These are phyloP conservation scores for Suillus variegatus DNA, from an alignment of 768 basidiomycete genomes.

Conservation along the genomic window DNA sequence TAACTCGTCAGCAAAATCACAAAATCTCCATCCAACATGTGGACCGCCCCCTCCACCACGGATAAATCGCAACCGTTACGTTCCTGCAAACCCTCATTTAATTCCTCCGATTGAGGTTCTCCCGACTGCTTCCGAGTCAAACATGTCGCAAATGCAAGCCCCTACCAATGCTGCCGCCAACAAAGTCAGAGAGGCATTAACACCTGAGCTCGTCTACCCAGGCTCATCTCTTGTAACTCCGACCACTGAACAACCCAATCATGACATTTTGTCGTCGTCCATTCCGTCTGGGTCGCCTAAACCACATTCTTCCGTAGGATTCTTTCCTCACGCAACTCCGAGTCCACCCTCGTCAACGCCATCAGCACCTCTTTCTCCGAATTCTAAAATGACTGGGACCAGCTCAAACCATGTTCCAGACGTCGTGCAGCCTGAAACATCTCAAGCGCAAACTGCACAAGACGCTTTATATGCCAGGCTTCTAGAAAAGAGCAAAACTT, in stretches of 20 bases:
- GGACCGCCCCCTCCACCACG: conserved; percentile 5
- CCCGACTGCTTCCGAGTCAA: conserved; percentile 18
- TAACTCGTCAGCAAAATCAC: background rate
- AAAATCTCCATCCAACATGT: background rate
- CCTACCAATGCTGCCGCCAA: background rate
- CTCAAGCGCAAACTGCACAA: background rate
- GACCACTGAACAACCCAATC: background rate
- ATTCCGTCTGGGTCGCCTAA: background rate
- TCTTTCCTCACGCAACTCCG: background rate
- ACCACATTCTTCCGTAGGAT: background rate
- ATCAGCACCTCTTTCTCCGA: background rate
- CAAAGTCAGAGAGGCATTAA: background rate
- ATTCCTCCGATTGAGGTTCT: conserved; percentile 35
- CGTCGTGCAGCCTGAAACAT: background rate
- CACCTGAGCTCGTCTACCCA: background rate
- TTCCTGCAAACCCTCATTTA: conserved; percentile 13
- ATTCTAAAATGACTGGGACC: background rate
- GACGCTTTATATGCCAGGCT: conserved; percentile 19
- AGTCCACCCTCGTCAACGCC: background rate
- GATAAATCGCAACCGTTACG: background rate
- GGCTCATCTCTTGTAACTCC: background rate
- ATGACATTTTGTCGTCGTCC: background rate
- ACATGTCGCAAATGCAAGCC: background rate
- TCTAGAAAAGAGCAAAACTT: conserved; percentile 14
- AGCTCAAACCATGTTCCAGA: background rate